Base-by-base conservation (phyloP, 352 stramenopile species). In the Globisporangium yorkense region DNA sequence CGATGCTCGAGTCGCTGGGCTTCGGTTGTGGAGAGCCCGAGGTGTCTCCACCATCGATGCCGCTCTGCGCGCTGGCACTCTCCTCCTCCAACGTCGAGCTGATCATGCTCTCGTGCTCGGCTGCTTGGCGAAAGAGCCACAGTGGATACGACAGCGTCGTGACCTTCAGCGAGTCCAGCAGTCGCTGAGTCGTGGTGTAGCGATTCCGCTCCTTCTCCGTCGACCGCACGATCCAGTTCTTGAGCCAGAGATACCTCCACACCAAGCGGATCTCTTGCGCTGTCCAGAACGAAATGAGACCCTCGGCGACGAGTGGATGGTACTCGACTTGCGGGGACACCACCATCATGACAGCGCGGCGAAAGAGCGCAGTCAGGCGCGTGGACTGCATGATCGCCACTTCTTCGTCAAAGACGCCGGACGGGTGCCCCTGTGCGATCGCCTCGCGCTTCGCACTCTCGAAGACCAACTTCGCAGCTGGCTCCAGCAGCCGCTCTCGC, bases 221-320 rank as follows among this genome's bases (percentile, higher is more conserved):
- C 12, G 84, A 75, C 20, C 77, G 71, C 20, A 92, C 83, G 51
- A 94, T 94, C 84, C 84, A 94, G 41, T 88, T 88, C 35, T 88
- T 88, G 10, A 94, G 66, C 82, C 82, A 94, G 3, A 94, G 54
- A 49, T 92, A 92, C 27, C 84, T 74, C 84, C 84, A 94, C 45
- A 94, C 80, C 8, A 88, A 59, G 29, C 79, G 73, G 53, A 94
- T 88, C 37, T 94, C 82, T 12, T 84, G 60, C 5, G 75, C 71
- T 2, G 57, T 77, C 84, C 84, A 94, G 35, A 79, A 80, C n/a
- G 77, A 86, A n/a, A 92, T 88, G 21, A 94, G 65, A 51, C 91
- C 77, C 62, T 94, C 84, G 29, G 82, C 84, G 0, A 91, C 81
- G 24, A 94, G 69, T 8, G 84, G 79, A 15, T 91, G 75, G 56